Base-by-base conservation (phyloP, 2,329 filamentous ascomycete genomes). In the Paraconiothyrium brasiliense region DNA sequence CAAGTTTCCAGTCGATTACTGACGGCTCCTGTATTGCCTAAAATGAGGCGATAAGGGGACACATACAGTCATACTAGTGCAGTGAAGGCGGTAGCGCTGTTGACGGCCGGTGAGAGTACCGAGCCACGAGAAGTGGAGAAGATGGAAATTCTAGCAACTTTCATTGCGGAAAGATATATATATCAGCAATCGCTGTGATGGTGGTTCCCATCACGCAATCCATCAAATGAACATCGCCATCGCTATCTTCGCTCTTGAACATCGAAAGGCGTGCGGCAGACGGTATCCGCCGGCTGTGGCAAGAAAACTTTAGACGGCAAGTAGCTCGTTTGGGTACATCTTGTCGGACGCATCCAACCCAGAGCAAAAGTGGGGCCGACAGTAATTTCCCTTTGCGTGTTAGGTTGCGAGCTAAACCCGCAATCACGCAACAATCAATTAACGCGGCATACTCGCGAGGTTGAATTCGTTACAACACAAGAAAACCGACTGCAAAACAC, bases 141-240 rank as follows among this genome's bases (percentile, higher is more conserved):
- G 20, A 7, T 44, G 41, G 10, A 10, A 22, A 20, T 20, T 10
- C n/a, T 13, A 9, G 22, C n/a, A 14, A 41, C 8, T 41, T 22
- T 10, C 11, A 41, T 10, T 4, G 11, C 16, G n/a, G 22, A 54
- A 16, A 41, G 8, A 43, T 32, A 43, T 54, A 54, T 35, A 35
- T 54, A 5, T 35, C 34, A 20, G 20, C 20, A 20, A 20, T 20
- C 20, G 20, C 6, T 24, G 16, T 32, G 20, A 54, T 43, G 3
- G 27, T 27, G 1, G 35, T 35, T 10, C n/a, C 20, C 20, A 43
- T 54, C 50, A 54, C 50, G 50, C 50, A 54, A 54, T 54, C 34
- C 10, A 32, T 54, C 35, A 22, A 41, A 13, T 27, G 16, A 41
- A 20, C 34, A 41, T 54, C 50, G 50, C 35, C 20, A 54, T 54